Evolutionary conservation across 169 alveolate species (phyloP), one percentile per base, ranked within the genome.

Genomic region (Plasmodium billcollinsi): DNA sequence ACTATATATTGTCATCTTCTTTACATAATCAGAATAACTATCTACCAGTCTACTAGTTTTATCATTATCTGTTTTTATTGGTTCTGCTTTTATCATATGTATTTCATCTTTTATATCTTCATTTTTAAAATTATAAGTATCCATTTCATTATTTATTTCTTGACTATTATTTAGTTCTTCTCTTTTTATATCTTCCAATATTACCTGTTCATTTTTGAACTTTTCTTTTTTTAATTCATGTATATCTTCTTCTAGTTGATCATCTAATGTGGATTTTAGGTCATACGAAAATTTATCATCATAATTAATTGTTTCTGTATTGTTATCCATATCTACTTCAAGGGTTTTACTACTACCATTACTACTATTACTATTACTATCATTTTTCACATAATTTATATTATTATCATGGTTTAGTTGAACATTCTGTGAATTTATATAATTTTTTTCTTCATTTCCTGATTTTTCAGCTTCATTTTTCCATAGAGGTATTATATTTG

Each of bases 1-100:
- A 47, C 75, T 83, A 14, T 83, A 83, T 4, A 56, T 83, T 70
- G 56, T 83, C 67, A 83, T 83, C n/a, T 58, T 56, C 52, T 43
- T 21, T 18, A 83, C 91, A 49, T 70, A 83, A 24, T 49, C 72
- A 6, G 71, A 47, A 73, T 83, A 83, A 43, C 47, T 70, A 9
- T 70, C 52, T 58, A 9, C 45, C 0, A 54, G 20, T 14, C 49
- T 50, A 24, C 8, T 26, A 7, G 58, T 26, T 11, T 50, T 39
- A 20, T 66, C 45, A 2, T 67, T 65, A 21, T 63, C 24, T 33
- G 62, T 8, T 7, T 14, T n/a, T 7, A 15, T 15, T 14, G 24
- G 21, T 3, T 67, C 58, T 4, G 2, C 62, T 18, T 67, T 58
- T 39, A 15, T 67, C 11, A 39, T 21, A 15, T 21, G 24, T 11